Conservation (phyloP, 2,329 filamentous ascomycete species). For the Emmonsia crescens region DNA sequence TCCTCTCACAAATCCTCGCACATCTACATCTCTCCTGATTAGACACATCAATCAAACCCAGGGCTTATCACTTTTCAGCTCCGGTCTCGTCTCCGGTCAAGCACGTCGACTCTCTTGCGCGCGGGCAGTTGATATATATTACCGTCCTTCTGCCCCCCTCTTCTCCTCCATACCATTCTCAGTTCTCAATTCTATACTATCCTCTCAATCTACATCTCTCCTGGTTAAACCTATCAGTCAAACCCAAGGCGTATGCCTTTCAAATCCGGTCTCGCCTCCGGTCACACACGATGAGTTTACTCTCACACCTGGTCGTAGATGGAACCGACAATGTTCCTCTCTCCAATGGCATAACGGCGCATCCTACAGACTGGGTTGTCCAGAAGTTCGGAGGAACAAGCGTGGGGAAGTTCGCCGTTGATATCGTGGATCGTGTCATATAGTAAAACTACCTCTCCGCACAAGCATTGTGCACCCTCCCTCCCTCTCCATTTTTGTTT, state of each 20-base stretch:
- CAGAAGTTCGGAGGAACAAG: slow-evolving; percentile 95
- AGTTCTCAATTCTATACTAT: not conserved
- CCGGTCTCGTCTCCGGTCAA: too few relatives aligned
- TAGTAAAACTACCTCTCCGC: slow-evolving; percentile 31
- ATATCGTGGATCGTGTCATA: slow-evolving; percentile 63
- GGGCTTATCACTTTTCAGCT: slow-evolving; percentile 1
- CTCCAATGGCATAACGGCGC: slow-evolving; percentile 15
- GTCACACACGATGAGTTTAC: slow-evolving; percentile 10
- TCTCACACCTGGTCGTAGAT: slow-evolving; percentile 8
- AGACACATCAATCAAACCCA: not conserved
- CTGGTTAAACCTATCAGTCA: not conserved
- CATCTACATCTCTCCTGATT: not conserved
- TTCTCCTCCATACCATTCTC: not conserved
- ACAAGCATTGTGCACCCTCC: not conserved
- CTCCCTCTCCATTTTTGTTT: not conserved
- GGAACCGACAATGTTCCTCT: slow-evolving; percentile 13
- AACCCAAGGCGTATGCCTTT: slow-evolving; percentile 2
- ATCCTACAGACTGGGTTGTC: slow-evolving; percentile 56
- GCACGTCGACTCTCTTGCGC: too few relatives aligned
- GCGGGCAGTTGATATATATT: not conserved
- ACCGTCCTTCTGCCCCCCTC: not conserved
- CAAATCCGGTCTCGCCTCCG: not conserved
- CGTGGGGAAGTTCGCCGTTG: slow-evolving; percentile 81
- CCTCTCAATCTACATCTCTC: not conserved
- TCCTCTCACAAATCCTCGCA: too few relatives aligned